A percentile compares a stretch with the other conserved stretches of the same genome.
These are phyloP conservation scores for Globisporangium radiosum DNA, from an alignment of 352 stramenopile genomes.

Conservation along the genomic window DNA sequence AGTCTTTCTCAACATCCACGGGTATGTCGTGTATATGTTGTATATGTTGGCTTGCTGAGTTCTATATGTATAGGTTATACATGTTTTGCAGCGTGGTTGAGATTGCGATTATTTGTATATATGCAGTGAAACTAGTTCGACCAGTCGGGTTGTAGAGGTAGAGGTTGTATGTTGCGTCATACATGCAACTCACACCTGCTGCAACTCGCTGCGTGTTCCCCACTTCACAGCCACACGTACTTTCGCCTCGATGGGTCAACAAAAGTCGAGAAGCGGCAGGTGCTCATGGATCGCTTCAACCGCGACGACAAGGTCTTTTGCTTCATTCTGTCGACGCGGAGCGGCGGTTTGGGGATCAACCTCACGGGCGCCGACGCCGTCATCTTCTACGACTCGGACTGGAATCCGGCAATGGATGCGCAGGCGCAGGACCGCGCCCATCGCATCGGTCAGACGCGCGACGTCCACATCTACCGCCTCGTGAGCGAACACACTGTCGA, in stretches of 20 bases:
- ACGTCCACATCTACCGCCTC: slow-evolving; percentile 99
- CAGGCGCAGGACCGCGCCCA: slow-evolving; percentile 96
- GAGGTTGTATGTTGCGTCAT: too few relatives aligned
- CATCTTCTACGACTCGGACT: slow-evolving; percentile 92
- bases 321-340: slow-evolving; percentile 98
- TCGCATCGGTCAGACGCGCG: slow-evolving; percentile 96
- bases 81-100: background rate
- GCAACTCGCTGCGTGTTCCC: background rate
- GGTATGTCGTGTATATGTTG: slow-evolving; percentile 19
- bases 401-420: slow-evolving; percentile 93
- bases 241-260: slow-evolving; percentile 97
- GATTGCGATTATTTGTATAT: too few relatives aligned
- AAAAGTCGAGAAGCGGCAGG: slow-evolving; percentile 93
- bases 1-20: slow-evolving; percentile 97
- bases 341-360: slow-evolving; percentile 97
- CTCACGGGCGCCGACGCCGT: slow-evolving; percentile 95
- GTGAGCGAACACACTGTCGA: slow-evolving; percentile 97
- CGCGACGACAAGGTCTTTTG: slow-evolving; percentile 95
- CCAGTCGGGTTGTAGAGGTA: too few relatives aligned
- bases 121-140: too few relatives aligned
- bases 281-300: slow-evolving; percentile 99
- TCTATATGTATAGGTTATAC: background rate
- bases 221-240: slow-evolving; percentile 83
- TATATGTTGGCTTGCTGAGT: background rate
- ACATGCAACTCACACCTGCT: too few relatives aligned